A percentile compares a stretch with the other conserved stretches of the same genome.
Evolutionary conservation across 306 rosid species (phyloP).

Genomic region (Gynostemma pentaphyllum): DNA sequence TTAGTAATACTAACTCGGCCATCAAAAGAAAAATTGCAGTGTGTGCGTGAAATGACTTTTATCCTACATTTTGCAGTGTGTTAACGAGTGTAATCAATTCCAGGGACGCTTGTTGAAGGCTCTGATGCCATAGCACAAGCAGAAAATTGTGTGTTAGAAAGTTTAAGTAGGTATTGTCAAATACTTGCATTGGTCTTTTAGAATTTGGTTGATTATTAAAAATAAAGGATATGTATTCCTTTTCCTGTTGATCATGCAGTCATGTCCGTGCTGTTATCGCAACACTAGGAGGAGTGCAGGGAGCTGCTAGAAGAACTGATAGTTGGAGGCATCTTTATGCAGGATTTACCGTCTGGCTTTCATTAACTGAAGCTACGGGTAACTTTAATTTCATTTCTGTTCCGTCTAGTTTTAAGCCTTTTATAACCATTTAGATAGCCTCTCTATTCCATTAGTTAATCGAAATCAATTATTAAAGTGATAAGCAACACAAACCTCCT

Average conservation of each 20-base stretch:
- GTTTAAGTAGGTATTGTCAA: conserved; percentile 69
- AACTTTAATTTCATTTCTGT: neutral
- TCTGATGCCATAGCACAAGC: conserved; percentile 59
- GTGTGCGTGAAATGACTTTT: conserved; percentile 16
- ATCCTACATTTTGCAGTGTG: conserved; percentile 22
- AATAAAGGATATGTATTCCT: conserved; percentile 2
- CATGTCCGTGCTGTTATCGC: conserved; percentile 68
- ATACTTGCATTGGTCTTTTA: conserved; percentile 1
- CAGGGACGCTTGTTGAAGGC: conserved; percentile 78
- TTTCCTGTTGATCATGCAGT: conserved; percentile 28
- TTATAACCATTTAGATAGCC: neutral
- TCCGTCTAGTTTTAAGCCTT: conserved; percentile 2
- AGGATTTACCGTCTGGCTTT: conserved; percentile 85
- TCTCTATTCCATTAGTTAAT: neutral
- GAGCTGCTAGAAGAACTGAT: conserved; percentile 52
- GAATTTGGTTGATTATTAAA: neutral
- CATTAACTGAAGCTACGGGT: conserved; percentile 74
- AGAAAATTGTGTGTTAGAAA: conserved; percentile 67
- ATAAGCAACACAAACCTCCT: too few species aligned
- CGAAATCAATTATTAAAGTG: too few species aligned
- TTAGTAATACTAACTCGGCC: neutral
- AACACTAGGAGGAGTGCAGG: conserved; percentile 66
- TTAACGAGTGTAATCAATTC: conserved; percentile 35
- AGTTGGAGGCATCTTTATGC: conserved; percentile 80
- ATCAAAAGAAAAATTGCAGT: neutral